phyloP scores from a whole-genome alignment of 2,329 filamentous ascomycete species.

The Fusarium sacchari region DNA sequence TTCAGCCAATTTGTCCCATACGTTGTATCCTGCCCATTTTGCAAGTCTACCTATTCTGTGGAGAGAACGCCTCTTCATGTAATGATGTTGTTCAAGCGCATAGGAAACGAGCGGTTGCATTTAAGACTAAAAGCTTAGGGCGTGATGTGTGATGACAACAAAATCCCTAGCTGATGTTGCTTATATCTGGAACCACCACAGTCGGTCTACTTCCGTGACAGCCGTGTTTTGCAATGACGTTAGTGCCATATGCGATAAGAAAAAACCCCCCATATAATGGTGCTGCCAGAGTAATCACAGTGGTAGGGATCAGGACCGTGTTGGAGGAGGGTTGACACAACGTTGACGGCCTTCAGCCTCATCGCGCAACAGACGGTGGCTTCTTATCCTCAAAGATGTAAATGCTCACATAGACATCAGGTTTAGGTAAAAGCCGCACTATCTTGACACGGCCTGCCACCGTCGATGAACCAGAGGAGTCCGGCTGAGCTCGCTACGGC shows the following conservation, averaged over 20 bases:
- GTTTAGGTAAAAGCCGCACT: too few species aligned
- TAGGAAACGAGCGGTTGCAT: fast-evolving
- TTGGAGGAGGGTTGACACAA: background rate
- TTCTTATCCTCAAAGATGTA: fast-evolving
- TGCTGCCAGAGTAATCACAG: fast-evolving
- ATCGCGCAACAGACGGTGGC: fast-evolving
- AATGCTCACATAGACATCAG: fast-evolving
- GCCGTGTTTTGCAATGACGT: fast-evolving
- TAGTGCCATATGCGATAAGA: background rate
- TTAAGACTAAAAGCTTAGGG: fast-evolving
- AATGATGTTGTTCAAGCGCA: fast-evolving
- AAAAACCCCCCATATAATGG: too few species aligned
- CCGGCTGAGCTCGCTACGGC: fast-evolving
- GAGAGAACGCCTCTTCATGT: fast-evolving
- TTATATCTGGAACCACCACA: background rate
- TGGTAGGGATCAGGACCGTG: fast-evolving
- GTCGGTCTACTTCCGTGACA: fast-evolving
- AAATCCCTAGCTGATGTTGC: fast-evolving
- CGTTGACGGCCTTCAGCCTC: fast-evolving
- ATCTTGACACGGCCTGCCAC: background rate
- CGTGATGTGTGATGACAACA: background rate
- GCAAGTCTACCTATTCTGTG: fast-evolving
- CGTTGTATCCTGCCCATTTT: too few species aligned
- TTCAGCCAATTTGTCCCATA: too few species aligned
- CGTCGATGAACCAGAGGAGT: background rate